Conservation (phyloP, 768 basidiomycete genomes). For the Hemileccinum rubropunctum region DNA sequence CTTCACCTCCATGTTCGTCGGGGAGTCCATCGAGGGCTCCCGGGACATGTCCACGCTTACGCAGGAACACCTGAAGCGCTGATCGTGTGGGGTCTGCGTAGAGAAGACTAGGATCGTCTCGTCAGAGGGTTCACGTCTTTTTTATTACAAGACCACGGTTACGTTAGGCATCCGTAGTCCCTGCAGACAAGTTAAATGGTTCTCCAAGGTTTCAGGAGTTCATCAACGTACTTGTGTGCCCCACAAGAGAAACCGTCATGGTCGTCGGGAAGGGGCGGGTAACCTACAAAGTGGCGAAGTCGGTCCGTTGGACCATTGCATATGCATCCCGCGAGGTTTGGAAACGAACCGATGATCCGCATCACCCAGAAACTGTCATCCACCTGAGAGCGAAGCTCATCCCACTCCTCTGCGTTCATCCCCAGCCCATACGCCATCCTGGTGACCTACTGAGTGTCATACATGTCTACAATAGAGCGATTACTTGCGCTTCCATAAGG, state of each 20-base stretch:
- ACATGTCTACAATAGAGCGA: neutral
- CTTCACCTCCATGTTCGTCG: constrained; percentile 50
- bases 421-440: constrained; percentile 85
- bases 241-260: constrained; percentile 88
- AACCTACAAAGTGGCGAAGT: constrained; percentile 46
- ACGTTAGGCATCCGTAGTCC: constrained; percentile 93
- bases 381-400: constrained; percentile 61
- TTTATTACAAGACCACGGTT: constrained; percentile 19
- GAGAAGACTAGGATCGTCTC: constrained; percentile 60
- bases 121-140: constrained; percentile 5
- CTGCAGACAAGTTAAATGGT: constrained; percentile 34
- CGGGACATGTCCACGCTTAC: constrained; percentile 36
- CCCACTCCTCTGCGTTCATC: constrained; percentile 68
- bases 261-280: constrained; percentile 79
- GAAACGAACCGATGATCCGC: constrained; percentile 67
- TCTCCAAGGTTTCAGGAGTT: neutral
- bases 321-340: neutral
- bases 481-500: constrained; percentile 80
- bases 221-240: constrained; percentile 67
- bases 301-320: neutral
- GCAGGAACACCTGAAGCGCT: constrained; percentile 80
- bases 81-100: constrained; percentile 76
- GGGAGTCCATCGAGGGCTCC: constrained; percentile 38
- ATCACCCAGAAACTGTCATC: constrained; percentile 90
- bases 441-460: neutral